Evolutionary conservation across 2,329 filamentous ascomycete species (phyloP).

Genomic region (Fusarium coffeatum): DNA sequence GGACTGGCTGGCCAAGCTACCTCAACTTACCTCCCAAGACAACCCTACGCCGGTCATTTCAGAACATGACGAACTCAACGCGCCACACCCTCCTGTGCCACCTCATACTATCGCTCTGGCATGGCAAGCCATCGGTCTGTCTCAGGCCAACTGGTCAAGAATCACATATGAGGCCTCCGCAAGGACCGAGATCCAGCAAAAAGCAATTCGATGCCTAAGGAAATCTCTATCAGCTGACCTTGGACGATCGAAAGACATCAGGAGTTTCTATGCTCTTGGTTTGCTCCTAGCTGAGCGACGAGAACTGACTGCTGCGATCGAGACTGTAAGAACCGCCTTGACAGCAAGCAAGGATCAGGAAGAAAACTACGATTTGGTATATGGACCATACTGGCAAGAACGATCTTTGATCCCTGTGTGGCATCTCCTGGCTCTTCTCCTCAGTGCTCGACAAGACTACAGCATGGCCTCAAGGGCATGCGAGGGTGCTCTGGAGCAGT

Average conservation of each 20-base stretch:
- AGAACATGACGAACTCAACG: constrained; percentile 49
- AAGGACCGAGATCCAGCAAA: constrained; percentile 78
- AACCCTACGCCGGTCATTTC: constrained; percentile 47
- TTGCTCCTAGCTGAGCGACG: constrained; percentile 89
- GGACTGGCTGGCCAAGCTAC: constrained; percentile 75
- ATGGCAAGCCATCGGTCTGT: constrained; percentile 87
- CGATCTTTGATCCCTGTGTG: constrained; percentile 80
- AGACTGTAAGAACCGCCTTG: constrained; percentile 82
- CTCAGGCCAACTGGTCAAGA: constrained; percentile 87
- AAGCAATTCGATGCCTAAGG: constrained; percentile 80
- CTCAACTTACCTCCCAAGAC: constrained; percentile 47
- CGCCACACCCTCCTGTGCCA: constrained; percentile 61
- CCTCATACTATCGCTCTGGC: constrained; percentile 73
- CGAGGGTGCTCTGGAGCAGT: constrained; percentile 91
- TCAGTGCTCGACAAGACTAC: constrained; percentile 89
- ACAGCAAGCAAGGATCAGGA: constrained; percentile 65
- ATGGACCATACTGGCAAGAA: constrained; percentile 70
- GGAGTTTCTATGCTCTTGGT: constrained; percentile 82
- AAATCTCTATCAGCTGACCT: constrained; percentile 77
- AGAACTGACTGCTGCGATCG: constrained; percentile 82
- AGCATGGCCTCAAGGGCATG: constrained; percentile 83
- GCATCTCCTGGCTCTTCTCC: constrained; percentile 87
- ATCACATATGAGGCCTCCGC: constrained; percentile 80
- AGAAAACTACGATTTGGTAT: constrained; percentile 57
- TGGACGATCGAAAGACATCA: constrained; percentile 74